phyloP scores from a whole-genome alignment of 2,329 filamentous ascomycete species.

The Fusarium torreyae region DNA sequence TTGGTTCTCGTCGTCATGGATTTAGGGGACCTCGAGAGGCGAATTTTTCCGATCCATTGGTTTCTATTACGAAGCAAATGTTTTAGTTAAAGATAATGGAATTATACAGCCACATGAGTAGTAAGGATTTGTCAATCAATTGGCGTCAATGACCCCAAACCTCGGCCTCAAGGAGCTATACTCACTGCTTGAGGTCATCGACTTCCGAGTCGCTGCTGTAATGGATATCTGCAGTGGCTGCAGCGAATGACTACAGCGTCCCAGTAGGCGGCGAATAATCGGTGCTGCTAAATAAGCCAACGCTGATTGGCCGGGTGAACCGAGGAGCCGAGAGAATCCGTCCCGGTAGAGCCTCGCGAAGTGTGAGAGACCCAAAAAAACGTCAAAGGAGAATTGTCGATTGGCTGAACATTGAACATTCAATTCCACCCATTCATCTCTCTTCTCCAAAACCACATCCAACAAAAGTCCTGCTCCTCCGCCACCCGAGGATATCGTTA shows the following conservation, averaged over 20 bases:
- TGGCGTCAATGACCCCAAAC: slow-evolving; percentile 4
- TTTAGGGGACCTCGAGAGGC: slow-evolving; percentile 21
- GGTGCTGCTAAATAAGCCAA: slow-evolving; percentile 48
- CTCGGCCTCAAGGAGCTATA: slow-evolving; percentile 18
- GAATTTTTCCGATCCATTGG: slow-evolving; percentile 39
- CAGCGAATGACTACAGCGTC: slow-evolving; percentile 17
- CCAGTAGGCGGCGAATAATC: slow-evolving; percentile 30
- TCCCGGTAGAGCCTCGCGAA: slow-evolving; percentile 49
- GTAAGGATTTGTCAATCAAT: slow-evolving; percentile 20
- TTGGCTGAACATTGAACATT: slow-evolving; percentile 45
- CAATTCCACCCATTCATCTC: slow-evolving; percentile 15
- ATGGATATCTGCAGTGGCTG: slow-evolving; percentile 34
- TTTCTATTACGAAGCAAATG: slow-evolving; percentile 8
- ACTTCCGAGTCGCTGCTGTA: slow-evolving; percentile 26
- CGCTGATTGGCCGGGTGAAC: slow-evolving; percentile 55
- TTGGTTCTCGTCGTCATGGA: slow-evolving; percentile 44
- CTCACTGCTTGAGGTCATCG: slow-evolving; percentile 17
- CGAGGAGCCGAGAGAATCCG: slow-evolving; percentile 55
- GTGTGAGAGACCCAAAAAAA: slow-evolving; percentile 45
- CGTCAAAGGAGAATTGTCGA: slow-evolving; percentile 45
- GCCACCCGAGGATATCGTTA: slow-evolving; percentile 44
- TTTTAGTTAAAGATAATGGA: slow-evolving; percentile 6
- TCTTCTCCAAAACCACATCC: slow-evolving; percentile 39
- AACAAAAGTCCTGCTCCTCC: slow-evolving; percentile 49
- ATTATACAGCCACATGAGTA: background rate